These are phyloP conservation scores for Lithospermum erythrorhizon DNA, from an alignment of 257 asterid genomes.

Conservation along the genomic window DNA sequence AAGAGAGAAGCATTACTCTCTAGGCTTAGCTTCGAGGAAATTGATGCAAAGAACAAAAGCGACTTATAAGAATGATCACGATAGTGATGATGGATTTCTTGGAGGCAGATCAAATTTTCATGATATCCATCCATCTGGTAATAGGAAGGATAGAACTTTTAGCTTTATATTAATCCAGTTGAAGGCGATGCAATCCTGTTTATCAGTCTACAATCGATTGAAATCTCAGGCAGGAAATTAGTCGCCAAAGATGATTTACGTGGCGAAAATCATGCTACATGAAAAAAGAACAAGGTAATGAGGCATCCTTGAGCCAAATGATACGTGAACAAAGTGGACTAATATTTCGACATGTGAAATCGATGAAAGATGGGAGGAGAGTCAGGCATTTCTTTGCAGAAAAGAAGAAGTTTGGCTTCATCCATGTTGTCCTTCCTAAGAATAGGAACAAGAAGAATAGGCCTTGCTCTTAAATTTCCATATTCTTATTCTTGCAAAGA, in stretches of 20 bases:
- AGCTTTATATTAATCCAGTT: constrained; percentile 2
- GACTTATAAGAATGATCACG: constrained; percentile 18
- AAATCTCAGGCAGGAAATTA: constrained; percentile 44
- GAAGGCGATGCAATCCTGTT: constrained; percentile 21
- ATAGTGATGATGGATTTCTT: constrained; percentile 14
- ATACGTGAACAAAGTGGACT: constrained; percentile 62
- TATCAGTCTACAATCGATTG: constrained; percentile 49
- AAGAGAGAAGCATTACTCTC: constrained; percentile 18
- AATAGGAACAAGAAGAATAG: constrained; percentile 55
- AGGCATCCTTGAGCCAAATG: constrained; percentile 77
- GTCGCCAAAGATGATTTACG: constrained; percentile 38
- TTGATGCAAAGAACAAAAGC: constrained; percentile 26
- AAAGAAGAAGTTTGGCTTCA: constrained; percentile 88
- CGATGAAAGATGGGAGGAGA: constrained; percentile 25
- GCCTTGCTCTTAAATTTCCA: constrained; percentile 21
- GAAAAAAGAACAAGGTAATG: constrained; percentile 30
- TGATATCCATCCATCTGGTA: constrained; percentile 16
- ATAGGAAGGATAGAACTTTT: constrained; percentile 19
- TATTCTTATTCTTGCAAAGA: background rate
- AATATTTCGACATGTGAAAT: constrained; percentile 34
- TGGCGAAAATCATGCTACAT: constrained; percentile 25
- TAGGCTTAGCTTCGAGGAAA: constrained; percentile 44
- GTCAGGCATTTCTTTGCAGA: constrained; percentile 47
- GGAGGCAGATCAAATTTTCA: constrained; percentile 12
- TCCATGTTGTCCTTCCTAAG: constrained; percentile 61